These are phyloP conservation scores for Davidsoniella virescens DNA, from an alignment of 2,329 filamentous ascomycete genomes.

Conservation along the genomic window DNA sequence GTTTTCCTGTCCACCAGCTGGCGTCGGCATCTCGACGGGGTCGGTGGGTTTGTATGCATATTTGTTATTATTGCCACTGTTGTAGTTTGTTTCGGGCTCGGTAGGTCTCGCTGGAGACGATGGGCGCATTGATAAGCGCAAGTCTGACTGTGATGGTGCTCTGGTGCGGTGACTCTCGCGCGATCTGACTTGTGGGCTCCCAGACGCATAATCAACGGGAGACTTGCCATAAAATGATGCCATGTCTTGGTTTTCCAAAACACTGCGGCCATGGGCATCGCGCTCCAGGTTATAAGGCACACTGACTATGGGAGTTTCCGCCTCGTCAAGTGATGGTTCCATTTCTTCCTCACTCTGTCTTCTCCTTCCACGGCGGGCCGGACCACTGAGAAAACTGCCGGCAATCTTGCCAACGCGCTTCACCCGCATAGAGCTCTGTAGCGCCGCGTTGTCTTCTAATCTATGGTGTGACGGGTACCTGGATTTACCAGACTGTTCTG, in stretches of 20 bases:
- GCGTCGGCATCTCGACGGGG: slow-evolving; percentile 15
- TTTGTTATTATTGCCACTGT: background rate
- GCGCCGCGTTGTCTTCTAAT: slow-evolving; percentile 45
- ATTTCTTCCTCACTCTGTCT: slow-evolving; percentile 51
- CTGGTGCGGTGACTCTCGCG: slow-evolving; percentile 18
- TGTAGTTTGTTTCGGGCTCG: slow-evolving; percentile 27
- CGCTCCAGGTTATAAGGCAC: slow-evolving; percentile 26
- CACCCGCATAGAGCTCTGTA: slow-evolving; percentile 59
- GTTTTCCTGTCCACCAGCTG: slow-evolving; percentile 70
- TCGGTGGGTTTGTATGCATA: background rate
- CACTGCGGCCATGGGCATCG: slow-evolving; percentile 22
- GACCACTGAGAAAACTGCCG: slow-evolving; percentile 64
- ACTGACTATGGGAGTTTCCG: slow-evolving; percentile 19
- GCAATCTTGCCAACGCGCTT: slow-evolving; percentile 61
- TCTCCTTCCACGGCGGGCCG: slow-evolving; percentile 57
- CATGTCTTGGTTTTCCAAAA: slow-evolving; percentile 18
- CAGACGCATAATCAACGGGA: slow-evolving; percentile 34
- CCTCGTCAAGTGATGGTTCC: slow-evolving; percentile 25
- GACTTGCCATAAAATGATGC: slow-evolving; percentile 27
- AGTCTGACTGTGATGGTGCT: slow-evolving; percentile 13
- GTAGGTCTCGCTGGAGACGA: background rate
- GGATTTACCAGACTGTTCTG: slow-evolving; percentile 22
- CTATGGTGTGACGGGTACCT: slow-evolving; percentile 33
- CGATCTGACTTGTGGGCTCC: slow-evolving; percentile 36
- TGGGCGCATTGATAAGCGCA: background rate